A percentile compares a stretch with the other conserved stretches of the same genome.
Conservation (phyloP, 2,329 filamentous ascomycete genomes). For the Sporothrix brunneoviolacea region DNA sequence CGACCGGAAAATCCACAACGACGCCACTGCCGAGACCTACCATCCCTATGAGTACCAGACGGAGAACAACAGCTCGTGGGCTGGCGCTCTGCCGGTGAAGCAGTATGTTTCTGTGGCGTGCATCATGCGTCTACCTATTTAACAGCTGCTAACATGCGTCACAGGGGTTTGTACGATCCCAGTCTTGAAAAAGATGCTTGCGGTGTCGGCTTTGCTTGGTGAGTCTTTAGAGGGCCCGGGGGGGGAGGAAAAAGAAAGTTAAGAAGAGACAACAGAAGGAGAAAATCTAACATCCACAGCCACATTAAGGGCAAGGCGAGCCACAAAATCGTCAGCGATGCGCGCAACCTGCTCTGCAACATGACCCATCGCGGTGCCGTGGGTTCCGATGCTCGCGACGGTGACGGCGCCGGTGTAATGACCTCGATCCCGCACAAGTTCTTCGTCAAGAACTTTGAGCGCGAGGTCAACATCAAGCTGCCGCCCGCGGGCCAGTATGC, state of each 20-base stretch:
- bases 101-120: slow-evolving; percentile 60
- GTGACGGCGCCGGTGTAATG: slow-evolving; percentile 98
- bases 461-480: slow-evolving; percentile 79
- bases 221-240: slow-evolving; percentile 29
- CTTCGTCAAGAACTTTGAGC: slow-evolving; percentile 97
- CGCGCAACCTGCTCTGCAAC: slow-evolving; percentile 88
- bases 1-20: slow-evolving; percentile 58
- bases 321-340: slow-evolving; percentile 99
- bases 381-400: slow-evolving; percentile 94
- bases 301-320: slow-evolving; percentile 96
- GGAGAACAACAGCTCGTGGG: slow-evolving; percentile 82
- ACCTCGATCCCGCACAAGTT: slow-evolving; percentile 97
- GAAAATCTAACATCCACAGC: slow-evolving; percentile 38
- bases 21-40: slow-evolving; percentile 54
- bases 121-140: no score
- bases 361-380: slow-evolving; percentile 99
- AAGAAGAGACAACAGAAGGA: background rate
- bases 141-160: slow-evolving; percentile 4
- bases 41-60: slow-evolving; percentile 79
- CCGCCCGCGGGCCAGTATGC: slow-evolving; percentile 90
- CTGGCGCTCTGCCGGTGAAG: slow-evolving; percentile 90
- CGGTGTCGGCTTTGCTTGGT: slow-evolving; percentile 98
- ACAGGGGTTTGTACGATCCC: slow-evolving; percentile 84
- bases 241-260: no score
- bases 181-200: slow-evolving; percentile 97